These are phyloP conservation scores for Limnomonas spitsbergensis DNA, from an alignment of 139 green algal species.

Conservation along the genomic window DNA sequence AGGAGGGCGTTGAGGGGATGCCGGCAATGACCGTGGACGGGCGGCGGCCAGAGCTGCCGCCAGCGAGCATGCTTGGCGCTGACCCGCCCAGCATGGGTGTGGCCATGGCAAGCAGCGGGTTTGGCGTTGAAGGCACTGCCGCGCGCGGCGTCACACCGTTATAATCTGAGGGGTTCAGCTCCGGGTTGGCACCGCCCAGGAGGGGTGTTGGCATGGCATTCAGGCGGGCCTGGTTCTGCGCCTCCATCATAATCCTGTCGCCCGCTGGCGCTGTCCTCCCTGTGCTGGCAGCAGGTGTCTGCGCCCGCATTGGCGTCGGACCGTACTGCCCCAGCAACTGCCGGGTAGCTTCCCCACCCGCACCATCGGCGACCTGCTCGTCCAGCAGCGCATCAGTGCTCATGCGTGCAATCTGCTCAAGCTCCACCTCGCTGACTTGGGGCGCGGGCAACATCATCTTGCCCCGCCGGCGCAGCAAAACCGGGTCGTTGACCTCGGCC, in stretches of 20 bases:
- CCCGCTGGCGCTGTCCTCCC: conserved; percentile 43
- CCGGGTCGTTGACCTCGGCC: conserved; percentile 69
- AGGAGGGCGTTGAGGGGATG: conserved; percentile 32
- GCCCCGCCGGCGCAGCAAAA: conserved; percentile 48
- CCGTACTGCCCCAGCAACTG: conserved; percentile 78
- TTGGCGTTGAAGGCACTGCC: conserved; percentile 53
- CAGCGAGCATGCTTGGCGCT: background rate
- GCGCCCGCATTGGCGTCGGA: conserved; percentile 28
- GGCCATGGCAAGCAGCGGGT: conserved; percentile 51
- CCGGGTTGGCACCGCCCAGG: conserved; percentile 80
- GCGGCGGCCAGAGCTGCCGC: conserved; percentile 8
- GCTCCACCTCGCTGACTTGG: conserved; percentile 81
- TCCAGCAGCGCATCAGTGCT: conserved; percentile 39
- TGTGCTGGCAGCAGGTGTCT: conserved; percentile 28
- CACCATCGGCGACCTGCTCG: conserved; percentile 6
- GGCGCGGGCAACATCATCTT: conserved; percentile 92
- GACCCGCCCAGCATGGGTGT: conserved; percentile 38
- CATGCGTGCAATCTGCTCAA: conserved; percentile 85
- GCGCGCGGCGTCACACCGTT: conserved; percentile 63
- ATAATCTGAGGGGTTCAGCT: conserved; percentile 61
- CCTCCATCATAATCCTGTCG: conserved; percentile 82
- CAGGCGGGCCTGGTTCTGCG: conserved; percentile 77
- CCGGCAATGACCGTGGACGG: conserved; percentile 29
- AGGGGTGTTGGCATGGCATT: conserved; percentile 80
- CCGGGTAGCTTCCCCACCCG: conserved; percentile 68